Conservation (phyloP, 1,284 basidiomycete genomes). For the Fomitopsis pinicola region DNA sequence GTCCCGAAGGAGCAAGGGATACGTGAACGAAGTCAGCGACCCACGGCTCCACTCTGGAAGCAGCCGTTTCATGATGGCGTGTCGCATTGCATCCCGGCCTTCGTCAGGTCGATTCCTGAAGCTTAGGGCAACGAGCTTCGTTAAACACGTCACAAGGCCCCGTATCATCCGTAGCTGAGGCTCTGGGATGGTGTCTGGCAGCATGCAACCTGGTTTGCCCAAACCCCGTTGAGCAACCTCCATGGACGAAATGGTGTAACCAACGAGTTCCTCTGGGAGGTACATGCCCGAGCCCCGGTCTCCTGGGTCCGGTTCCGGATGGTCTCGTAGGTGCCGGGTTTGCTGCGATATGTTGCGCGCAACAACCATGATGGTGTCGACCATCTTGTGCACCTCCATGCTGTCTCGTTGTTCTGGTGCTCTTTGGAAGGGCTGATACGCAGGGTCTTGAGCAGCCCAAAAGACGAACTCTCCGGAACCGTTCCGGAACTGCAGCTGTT, state of each 20-base stretch:
- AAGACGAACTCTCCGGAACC: slow-evolving; percentile 83
- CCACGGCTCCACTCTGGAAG: slow-evolving; percentile 88
- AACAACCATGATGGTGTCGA: slow-evolving; percentile 71
- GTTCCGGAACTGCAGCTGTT: slow-evolving; percentile 67
- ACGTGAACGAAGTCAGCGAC: slow-evolving; percentile 66
- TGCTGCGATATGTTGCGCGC: slow-evolving; percentile 71
- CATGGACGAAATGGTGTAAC: slow-evolving; percentile 80
- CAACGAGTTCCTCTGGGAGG: slow-evolving; percentile 86
- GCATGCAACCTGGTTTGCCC: slow-evolving; percentile 42
- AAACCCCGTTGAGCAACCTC: slow-evolving; percentile 80
- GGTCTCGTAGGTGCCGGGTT: slow-evolving; percentile 68
- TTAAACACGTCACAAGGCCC: slow-evolving; percentile 67
- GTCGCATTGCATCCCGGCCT: slow-evolving; percentile 67
- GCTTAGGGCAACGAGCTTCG: slow-evolving; percentile 62
- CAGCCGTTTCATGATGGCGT: slow-evolving; percentile 84
- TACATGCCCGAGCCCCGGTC: slow-evolving; percentile 80
- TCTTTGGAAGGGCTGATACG: slow-evolving; percentile 54
- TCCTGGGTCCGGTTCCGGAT: slow-evolving; percentile 65
- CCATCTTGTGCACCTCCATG: slow-evolving; percentile 66
- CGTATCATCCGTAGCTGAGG: slow-evolving; percentile 75
- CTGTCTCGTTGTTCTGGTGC: slow-evolving; percentile 44
- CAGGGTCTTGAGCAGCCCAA: slow-evolving; percentile 76
- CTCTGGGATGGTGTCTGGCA: slow-evolving; percentile 77
- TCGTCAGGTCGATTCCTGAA: slow-evolving; percentile 66
- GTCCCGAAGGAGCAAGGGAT: slow-evolving; percentile 80